Base-by-base conservation (phyloP, 2,329 filamentous ascomycete species). In the Colletotrichum chrysophilum region DNA sequence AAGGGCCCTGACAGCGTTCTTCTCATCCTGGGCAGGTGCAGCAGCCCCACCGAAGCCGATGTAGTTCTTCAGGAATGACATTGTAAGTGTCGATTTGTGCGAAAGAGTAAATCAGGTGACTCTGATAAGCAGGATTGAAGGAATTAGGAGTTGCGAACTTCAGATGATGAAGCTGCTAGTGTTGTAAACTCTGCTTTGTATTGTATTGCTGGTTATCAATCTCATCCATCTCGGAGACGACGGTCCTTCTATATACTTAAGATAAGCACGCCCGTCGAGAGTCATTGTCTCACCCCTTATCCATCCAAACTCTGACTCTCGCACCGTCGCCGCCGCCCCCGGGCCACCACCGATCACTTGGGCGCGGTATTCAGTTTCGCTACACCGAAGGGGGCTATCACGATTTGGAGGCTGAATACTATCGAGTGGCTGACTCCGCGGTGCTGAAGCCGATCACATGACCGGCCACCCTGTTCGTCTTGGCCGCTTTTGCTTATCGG, bases 1-100 rank as follows among this genome's bases (percentile, higher is more conserved):
- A 2, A 91, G 81, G 24, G 89, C 84, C 52, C 83, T 79, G 36
- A 73, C 75, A 4, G 65, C 86, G 79, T 65, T 78, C 79, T 78
- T 83, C 80, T 76, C 77, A 30, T 81, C 77, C 66, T 80, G 78
- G 16, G 77, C 69, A 21, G 78, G 71, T 58, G n/a, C 43, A 26
- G 72, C 56, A 30, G 62, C 73, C 48, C 74, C 76, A n/a, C 82
- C 82, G 52, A 86, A 78, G 68, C 85, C 84, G 70, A 88, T 83
- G 76, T 85, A 87, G 76, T 78, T 82, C 76, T 82, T 84, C 56
- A 84, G 78, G 36, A 83, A 81, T 26, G 81, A 80, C 79, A 82
- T 82, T 55, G 38, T 55, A 16, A 26, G 14, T 75, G 71, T 78
- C 56, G 70, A 74, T 72, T 32, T 43, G 52, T 67, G 52, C 30